Percentiles rank a stretch among this genome's conserved stretches.
phyloP scores from a whole-genome alignment of 768 basidiomycete genomes.

The Pholiota molesta region DNA sequence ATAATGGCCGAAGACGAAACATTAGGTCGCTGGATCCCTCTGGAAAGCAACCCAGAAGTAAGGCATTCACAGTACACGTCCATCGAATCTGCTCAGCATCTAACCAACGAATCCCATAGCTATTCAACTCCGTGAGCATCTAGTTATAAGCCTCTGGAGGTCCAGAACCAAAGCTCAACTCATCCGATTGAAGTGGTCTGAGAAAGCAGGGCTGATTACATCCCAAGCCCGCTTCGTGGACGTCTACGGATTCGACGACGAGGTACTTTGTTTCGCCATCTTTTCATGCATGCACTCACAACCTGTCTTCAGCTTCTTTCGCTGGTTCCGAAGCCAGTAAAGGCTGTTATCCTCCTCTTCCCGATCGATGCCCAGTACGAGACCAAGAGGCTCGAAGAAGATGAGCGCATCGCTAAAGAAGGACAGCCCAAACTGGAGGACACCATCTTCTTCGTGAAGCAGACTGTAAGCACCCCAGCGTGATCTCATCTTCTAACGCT shows the following conservation, averaged over 20 bases:
- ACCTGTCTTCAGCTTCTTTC: constrained; percentile 55
- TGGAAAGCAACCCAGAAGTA: constrained; percentile 72
- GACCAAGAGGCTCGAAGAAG: constrained; percentile 57
- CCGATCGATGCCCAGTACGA: constrained; percentile 60
- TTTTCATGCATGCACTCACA: neutral
- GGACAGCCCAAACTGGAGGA: constrained; percentile 55
- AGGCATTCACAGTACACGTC: neutral
- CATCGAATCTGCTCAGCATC: neutral
- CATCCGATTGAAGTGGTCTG: constrained; percentile 56
- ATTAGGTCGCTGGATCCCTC: constrained; percentile 68
- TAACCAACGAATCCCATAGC: constrained; percentile 28
- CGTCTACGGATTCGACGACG: constrained; percentile 72
- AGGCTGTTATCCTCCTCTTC: constrained; percentile 87
- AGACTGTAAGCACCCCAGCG: constrained; percentile 60
- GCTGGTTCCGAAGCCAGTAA: constrained; percentile 73
- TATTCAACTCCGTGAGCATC: constrained; percentile 48
- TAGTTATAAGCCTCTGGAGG: neutral
- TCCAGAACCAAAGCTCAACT: neutral
- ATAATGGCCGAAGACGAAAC: constrained; percentile 14
- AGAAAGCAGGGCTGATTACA: constrained; percentile 62
- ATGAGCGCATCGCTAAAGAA: constrained; percentile 50
- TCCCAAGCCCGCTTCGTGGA: constrained; percentile 61
- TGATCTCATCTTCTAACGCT: neutral
- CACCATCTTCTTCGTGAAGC: constrained; percentile 85
- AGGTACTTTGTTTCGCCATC: constrained; percentile 39